Conservation (phyloP, 2,329 filamentous ascomycete species). For the Colletotrichum paranaense region DNA sequence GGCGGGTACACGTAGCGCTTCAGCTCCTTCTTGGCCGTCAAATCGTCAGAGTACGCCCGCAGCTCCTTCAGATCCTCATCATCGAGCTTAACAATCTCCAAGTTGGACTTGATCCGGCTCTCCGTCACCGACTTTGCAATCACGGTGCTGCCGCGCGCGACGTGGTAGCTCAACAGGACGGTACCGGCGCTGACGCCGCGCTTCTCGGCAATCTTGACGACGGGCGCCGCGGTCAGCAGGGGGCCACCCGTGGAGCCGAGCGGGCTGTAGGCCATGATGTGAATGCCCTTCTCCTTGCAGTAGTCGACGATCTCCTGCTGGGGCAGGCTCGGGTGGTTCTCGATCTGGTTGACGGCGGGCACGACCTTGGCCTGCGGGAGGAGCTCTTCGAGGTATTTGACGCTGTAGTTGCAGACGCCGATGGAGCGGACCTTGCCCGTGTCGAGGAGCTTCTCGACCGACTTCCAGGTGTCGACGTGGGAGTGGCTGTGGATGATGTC, state of each 20-base stretch:
- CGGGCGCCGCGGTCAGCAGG: slow-evolving; percentile 71
- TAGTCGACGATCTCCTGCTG: slow-evolving; percentile 79
- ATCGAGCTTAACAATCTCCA: slow-evolving; percentile 73
- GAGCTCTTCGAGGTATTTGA: slow-evolving; percentile 65
- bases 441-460: slow-evolving; percentile 74
- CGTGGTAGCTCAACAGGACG: slow-evolving; percentile 78
- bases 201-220: slow-evolving; percentile 73
- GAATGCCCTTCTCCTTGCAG: slow-evolving; percentile 75
- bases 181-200: slow-evolving; percentile 69
- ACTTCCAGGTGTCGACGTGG: slow-evolving; percentile 82
- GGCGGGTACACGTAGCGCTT: slow-evolving; percentile 76
- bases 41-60: slow-evolving; percentile 63
- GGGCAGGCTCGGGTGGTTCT: slow-evolving; percentile 78
- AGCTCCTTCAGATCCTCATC: slow-evolving; percentile 70
- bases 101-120: slow-evolving; percentile 76
- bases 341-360: slow-evolving; percentile 78
- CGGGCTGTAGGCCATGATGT: slow-evolving; percentile 79
- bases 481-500: slow-evolving; percentile 77
- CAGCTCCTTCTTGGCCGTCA: slow-evolving; percentile 62
- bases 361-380: slow-evolving; percentile 63
- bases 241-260: slow-evolving; percentile 73
- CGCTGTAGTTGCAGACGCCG: slow-evolving; percentile 70
- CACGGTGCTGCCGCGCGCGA: slow-evolving; percentile 76
- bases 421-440: slow-evolving; percentile 67
- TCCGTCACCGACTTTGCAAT: slow-evolving; percentile 79